These are phyloP conservation scores for Tolypocladium album DNA, from an alignment of 2,329 filamentous ascomycete species.

Conservation along the genomic window DNA sequence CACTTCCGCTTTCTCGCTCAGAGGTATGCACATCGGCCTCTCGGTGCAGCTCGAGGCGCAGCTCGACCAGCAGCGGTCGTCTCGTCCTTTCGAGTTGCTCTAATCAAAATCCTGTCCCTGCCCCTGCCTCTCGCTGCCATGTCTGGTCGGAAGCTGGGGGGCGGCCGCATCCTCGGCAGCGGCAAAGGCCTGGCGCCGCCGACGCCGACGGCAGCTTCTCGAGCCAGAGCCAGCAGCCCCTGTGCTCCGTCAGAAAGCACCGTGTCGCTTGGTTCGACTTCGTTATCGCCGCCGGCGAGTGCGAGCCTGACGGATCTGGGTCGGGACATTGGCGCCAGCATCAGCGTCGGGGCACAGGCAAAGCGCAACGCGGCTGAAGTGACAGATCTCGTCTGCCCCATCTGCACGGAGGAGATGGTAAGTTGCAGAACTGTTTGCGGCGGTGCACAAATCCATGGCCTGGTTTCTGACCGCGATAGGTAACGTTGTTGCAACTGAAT, in stretches of 20 bases:
- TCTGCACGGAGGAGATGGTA: slow-evolving; percentile 97
- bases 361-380: slow-evolving; percentile 37
- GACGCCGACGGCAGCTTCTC: slow-evolving; percentile 28
- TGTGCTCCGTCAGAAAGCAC: slow-evolving; percentile 57
- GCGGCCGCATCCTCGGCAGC: slow-evolving; percentile 82
- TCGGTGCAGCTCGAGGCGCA: slow-evolving; percentile 19
- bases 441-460: background rate
- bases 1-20: background rate
- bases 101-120: background rate
- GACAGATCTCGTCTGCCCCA: slow-evolving; percentile 79
- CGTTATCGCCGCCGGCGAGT: slow-evolving; percentile 47
- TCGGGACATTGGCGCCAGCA: slow-evolving; percentile 72
- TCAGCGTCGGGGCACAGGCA: slow-evolving; percentile 53
- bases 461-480: slow-evolving; percentile 31
- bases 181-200: slow-evolving; percentile 71
- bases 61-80: slow-evolving; percentile 22
- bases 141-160: slow-evolving; percentile 80
- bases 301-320: slow-evolving; percentile 57
- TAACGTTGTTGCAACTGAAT: slow-evolving; percentile 89
- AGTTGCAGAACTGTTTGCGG: slow-evolving; percentile 7
- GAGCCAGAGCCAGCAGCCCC: slow-evolving; percentile 35
- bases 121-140: slow-evolving; percentile 33
- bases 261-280: slow-evolving; percentile 64
- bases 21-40: slow-evolving; percentile 3
- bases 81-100: slow-evolving; percentile 11